Evolutionary conservation across 1,284 basidiomycete genomes (phyloP), one percentile per base, ranked within the genome.

Genomic region (Moniliella sp.): DNA sequence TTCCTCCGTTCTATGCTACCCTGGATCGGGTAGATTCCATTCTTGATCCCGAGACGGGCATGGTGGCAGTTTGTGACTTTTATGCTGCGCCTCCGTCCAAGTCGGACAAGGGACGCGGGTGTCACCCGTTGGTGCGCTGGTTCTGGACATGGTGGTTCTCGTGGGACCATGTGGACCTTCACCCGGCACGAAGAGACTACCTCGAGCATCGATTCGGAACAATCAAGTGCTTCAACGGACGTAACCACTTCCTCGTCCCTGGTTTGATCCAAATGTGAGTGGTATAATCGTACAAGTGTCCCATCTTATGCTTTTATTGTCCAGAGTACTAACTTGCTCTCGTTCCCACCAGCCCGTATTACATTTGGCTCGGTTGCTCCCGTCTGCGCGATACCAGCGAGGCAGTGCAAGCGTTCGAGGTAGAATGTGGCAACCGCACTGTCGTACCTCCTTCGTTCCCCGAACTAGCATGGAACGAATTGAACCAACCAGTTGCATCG

Each of bases 191-290:
- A 23, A 64, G 75, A 29, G 63, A 53, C 62, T 80, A 80, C 57
- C 66, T 81, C 31, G 78, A 81, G 57, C 77, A 79, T 64, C 73
- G 72, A 43, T 79, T 80, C 61, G 76, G 75, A 18, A 78, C 76
- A 5, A 55, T 64, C 51, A 65, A 65, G 46, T 50, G 46, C 35
- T 76, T 72, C 63, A 78, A 78, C 44, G 75, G 71, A 4, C 68
- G 77, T 32, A 80, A 80, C 63, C 67, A 68, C 38, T 76, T 78
- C 50, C 61, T 78, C 36, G 45, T 75, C 17, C 73, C 76, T 0
- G 70, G 71, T 57, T 68, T 78, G 42, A 67, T 78, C 32, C 66
- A 72, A 50, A 77, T 78, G 61, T 64, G 31, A 37, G 63, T 48
- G 3, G 11, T 4, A 14, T 23, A n/a, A n/a, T n/a, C n/a, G n/a